phyloP scores from a whole-genome alignment of 768 basidiomycete species.

The Neoboletus subvelutipes region DNA sequence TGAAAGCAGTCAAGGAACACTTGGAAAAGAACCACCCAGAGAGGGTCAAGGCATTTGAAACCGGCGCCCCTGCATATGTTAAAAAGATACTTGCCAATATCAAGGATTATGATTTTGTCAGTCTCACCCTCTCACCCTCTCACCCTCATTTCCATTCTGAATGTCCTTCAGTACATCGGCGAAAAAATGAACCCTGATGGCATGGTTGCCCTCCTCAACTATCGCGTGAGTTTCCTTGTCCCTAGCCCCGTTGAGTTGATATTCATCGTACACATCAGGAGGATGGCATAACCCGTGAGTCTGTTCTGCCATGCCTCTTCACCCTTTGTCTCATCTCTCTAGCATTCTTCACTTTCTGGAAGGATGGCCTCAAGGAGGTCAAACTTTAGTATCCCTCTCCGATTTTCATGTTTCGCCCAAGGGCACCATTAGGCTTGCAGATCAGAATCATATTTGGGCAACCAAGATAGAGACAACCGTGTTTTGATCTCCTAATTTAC shows the following conservation, averaged over 20 bases:
- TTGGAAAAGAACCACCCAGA: slow-evolving; percentile 56
- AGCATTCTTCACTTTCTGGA: slow-evolving; percentile 97
- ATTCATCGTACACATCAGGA: slow-evolving; percentile 41
- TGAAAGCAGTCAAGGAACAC: slow-evolving; percentile 83
- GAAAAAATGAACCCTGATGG: slow-evolving; percentile 84
- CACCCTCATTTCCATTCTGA: not conserved
- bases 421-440: slow-evolving; percentile 5
- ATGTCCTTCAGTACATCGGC: slow-evolving; percentile 56
- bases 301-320: not conserved
- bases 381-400: slow-evolving; percentile 52
- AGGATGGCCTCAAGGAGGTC: slow-evolving; percentile 82
- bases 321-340: slow-evolving; percentile 12
- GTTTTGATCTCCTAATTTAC: slow-evolving; percentile 20
- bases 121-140: slow-evolving; percentile 28
- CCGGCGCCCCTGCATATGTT: slow-evolving; percentile 68
- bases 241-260: not conserved
- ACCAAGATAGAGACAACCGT: slow-evolving; percentile 21
- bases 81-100: slow-evolving; percentile 91
- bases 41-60: slow-evolving; percentile 75
- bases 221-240: slow-evolving; percentile 56
- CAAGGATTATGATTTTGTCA: slow-evolving; percentile 91
- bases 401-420: not conserved
- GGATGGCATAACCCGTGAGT: slow-evolving; percentile 81
- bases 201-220: slow-evolving; percentile 94
- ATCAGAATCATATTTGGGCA: slow-evolving; percentile 18